Evolutionary conservation across 495 filamentous ascomycete genomes (phyloP), one percentile per base, ranked within the genome.

Genomic region (Neurospora sp.): DNA sequence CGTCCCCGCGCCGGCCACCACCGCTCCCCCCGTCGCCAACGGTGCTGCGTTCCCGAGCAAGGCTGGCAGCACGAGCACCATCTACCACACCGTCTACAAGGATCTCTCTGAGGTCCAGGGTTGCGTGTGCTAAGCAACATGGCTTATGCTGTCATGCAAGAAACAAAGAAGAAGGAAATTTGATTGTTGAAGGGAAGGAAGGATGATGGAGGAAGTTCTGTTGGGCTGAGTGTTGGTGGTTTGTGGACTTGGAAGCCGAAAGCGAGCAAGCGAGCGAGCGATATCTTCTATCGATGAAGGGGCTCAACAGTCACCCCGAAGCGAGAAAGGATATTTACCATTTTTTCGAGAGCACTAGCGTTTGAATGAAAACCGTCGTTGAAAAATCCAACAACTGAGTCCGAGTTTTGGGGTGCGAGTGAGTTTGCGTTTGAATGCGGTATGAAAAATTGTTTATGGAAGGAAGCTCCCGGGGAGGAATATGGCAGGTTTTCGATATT

Each of bases 51-150:
- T 42, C 12, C 9, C 23, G 0, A 62, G 27, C 71, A 41, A 72
- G 69, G 48, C 69, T n/a, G 74, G 59, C 11, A 72, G 20, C 62
- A 77, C 76, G 39, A 77, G 75, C 75, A 77, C 77, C 69, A 71
- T 80, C 62, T 77, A 76, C 73, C 31, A 70, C 54, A 79, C 78
- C 35, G 74, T 79, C 31, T 80, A 79, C 73, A 70, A 69, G 74
- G 78, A 80, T 35, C 38, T 79, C 62, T 73, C 74, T 18, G 78
- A 80, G 77, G 73, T 75, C 35, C 39, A 72, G 23, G 70, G 70
- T 14, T 74, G 73, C 40, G 14, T 4, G 69, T 46, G 48, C 27
- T 74, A 37, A 66, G 54, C 27, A 66, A 18, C 27, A 66, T 35
- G 12, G 12, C 54, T 66, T 27, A 35, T 37, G 54, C 54, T 66